Evolutionary conservation across 2,329 filamentous ascomycete species (phyloP).

Genomic region (Exophiala sideris): DNA sequence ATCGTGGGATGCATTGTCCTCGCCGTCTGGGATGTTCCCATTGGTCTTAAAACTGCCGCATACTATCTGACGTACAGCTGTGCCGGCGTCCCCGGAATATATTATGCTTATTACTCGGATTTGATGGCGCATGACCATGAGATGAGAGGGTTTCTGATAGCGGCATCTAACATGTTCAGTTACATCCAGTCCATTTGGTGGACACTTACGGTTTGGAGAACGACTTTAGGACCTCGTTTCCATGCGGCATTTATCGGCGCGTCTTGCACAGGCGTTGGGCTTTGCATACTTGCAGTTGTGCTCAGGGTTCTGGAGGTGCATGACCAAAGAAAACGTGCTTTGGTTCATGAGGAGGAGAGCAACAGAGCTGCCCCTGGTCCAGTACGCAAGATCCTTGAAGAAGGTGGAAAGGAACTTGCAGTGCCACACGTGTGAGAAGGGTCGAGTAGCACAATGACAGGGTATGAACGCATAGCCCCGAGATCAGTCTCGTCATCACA

Average conservation of each 20-base stretch:
- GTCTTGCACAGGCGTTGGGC: background rate
- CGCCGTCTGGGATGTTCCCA: conserved; percentile 31
- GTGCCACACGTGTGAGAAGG: no score
- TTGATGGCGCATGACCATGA: conserved; percentile 20
- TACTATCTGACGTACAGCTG: conserved; percentile 12
- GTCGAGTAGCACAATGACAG: no score
- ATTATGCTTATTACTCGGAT: conserved; percentile 17
- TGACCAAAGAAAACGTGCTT: background rate
- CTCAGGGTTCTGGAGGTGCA: background rate
- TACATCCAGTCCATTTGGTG: conserved; percentile 19
- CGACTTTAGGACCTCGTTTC: background rate
- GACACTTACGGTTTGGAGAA: conserved; percentile 16
- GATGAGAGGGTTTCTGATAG: conserved; percentile 20
- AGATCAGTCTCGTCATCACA: no score
- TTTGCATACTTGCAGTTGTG: background rate
- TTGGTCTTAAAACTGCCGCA: conserved; percentile 18
- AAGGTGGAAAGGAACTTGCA: no score
- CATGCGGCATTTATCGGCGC: background rate
- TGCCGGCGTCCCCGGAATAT: conserved; percentile 15
- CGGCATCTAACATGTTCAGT: conserved; percentile 18
- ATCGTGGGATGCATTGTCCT: conserved; percentile 32
- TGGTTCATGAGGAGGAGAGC: background rate
- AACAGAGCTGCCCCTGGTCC: no score
- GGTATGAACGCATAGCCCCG: no score
- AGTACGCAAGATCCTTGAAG: no score